Base-by-base conservation (phyloP, 306 rosid species). In the Vigna radiata region DNA sequence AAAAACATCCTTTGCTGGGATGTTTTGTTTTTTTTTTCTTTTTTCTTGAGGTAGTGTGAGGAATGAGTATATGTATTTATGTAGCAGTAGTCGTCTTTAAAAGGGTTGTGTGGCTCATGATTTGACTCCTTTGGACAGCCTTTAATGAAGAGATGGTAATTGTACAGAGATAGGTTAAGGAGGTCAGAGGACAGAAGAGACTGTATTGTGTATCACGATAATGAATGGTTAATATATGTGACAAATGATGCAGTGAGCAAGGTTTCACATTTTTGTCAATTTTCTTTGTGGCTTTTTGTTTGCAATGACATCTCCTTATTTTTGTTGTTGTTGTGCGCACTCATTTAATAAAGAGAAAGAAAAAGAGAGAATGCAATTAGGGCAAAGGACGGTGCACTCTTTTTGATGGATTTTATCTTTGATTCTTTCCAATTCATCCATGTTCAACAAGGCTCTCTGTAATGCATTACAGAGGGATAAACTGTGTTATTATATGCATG, bases 131-230 rank as follows among this genome's bases (percentile, higher is more conserved):
- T 72, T 61, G 31, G 27, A 25, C 33, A 6, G 58, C 50, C 37
- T 82, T 75, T 71, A 36, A 52, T 66, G n/a, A 64, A 75, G 79
- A 64, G 81, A 75, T 19, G 81, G 78, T 31, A 68, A 46, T 63
- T 81, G 53, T 71, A 83, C 60, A 77, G 80, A 76, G 72, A 64
- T 80, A 50, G 79, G 56, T 25, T 77, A 13, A 69, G 62, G 33
- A 70, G 70, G 41, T 27, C 43, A 52, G 62, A 14, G 76, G 69
- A 61, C 15, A 39, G 37, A 56, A 37, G 79, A 72, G 77, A 69
- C 55, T 50, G 68, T 14, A 68, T 78, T 64, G 27, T 78, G 79
- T 76, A 56, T 81, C 52, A 36, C 59, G 29, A 3, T 56, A n/a
- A 81, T 37, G 82, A 21, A 81, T 37, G 82, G 55, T 47, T 63